A percentile compares a stretch with the other conserved stretches of the same genome.
Evolutionary conservation across 139 green algal species (phyloP).

Genomic region (Mesotaenium endlicherianum): DNA sequence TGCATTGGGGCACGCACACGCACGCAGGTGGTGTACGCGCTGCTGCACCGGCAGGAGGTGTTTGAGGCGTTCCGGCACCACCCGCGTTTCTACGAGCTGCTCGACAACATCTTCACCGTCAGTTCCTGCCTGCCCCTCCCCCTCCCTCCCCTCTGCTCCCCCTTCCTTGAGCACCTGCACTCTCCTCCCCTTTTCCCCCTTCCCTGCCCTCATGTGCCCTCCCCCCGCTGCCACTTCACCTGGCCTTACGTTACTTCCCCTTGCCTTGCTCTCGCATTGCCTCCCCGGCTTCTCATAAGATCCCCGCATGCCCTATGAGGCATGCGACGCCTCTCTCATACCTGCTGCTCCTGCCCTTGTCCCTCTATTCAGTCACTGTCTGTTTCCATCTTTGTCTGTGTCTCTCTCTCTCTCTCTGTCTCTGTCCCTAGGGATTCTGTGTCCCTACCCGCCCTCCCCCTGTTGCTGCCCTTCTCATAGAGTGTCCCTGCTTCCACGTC

Average conservation of each 20-base stretch:
- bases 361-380: not conserved
- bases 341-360: not conserved
- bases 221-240: too few relatives aligned
- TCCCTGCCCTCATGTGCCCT: too few relatives aligned
- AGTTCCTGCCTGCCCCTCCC: not conserved
- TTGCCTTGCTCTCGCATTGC: too few relatives aligned
- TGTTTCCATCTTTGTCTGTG: not conserved
- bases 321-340: not conserved
- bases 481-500: too few relatives aligned
- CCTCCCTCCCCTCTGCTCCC: too few relatives aligned
- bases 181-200: too few relatives aligned
- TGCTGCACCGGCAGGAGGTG: conserved; percentile 77
- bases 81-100: conserved; percentile 65
- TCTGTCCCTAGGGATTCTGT: not conserved
- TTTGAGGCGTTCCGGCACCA: conserved; percentile 62
- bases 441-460: not conserved
- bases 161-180: too few relatives aligned
- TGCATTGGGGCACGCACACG: too few relatives aligned
- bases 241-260: too few relatives aligned
- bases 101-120: conserved; percentile 68
- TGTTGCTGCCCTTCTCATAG: not conserved
- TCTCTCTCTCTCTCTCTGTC: not conserved
- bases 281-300: too few relatives aligned
- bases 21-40: conserved; percentile 75
- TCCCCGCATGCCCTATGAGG: too few relatives aligned